These are phyloP conservation scores for Wickerhamomyces pijperi DNA, from an alignment of 805 yeast species.

Conservation along the genomic window DNA sequence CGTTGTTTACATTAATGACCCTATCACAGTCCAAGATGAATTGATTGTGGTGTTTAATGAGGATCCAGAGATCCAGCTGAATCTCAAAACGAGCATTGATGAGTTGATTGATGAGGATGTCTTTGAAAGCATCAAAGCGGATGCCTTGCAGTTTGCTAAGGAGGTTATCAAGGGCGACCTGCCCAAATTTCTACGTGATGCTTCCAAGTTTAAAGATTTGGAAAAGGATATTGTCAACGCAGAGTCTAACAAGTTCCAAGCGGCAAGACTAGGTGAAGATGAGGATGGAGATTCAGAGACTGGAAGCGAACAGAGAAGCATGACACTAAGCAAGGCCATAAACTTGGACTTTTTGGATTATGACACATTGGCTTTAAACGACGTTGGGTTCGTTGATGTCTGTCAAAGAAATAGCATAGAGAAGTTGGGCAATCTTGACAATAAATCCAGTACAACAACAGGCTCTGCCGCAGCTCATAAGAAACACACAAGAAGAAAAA, in stretches of 20 bases:
- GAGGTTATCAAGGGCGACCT: slow-evolving; percentile 14
- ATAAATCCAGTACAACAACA: too few species aligned
- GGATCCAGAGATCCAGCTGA: slow-evolving; percentile 15
- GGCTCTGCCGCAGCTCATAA: too few species aligned
- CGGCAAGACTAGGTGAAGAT: neutral
- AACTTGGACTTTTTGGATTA: too few species aligned
- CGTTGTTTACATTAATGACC: slow-evolving; percentile 13
- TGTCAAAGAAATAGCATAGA: too few species aligned
- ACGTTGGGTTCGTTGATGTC: too few species aligned
- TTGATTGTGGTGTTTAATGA: slow-evolving; percentile 17
- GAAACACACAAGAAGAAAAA: slow-evolving; percentile 5
- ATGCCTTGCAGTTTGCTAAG: slow-evolving; percentile 10
- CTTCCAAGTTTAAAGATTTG: slow-evolving; percentile 6
- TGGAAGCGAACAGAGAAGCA: too few species aligned
- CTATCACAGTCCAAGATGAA: slow-evolving; percentile 7
- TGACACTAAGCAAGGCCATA: too few species aligned
- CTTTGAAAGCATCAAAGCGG: slow-evolving; percentile 11
- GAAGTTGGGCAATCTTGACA: too few species aligned
- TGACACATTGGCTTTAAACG: too few species aligned
- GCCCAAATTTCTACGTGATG: slow-evolving; percentile 12
- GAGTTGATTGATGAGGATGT: slow-evolving; percentile 17
- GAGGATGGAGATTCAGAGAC: neutral
- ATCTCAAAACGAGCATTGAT: slow-evolving; percentile 16
- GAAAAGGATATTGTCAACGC: neutral
- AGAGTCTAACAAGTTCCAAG: neutral